Evolutionary conservation across 2,329 filamentous ascomycete species (phyloP).

Genomic region (Sporothrix sp.): DNA sequence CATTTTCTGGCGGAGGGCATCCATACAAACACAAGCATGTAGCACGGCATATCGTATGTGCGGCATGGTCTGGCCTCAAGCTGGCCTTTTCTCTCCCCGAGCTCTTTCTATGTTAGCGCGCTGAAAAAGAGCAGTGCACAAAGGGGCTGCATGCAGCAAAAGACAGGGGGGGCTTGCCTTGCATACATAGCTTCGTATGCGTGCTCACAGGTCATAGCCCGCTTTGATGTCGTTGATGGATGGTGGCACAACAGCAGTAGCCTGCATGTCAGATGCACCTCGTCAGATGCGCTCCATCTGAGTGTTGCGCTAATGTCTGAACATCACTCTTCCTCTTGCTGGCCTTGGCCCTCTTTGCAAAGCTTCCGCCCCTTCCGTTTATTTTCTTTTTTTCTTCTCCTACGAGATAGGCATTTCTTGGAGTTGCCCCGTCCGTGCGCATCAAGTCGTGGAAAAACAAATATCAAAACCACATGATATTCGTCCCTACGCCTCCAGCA

Average conservation of each 20-base stretch:
- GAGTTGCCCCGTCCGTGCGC: too few relatives aligned
- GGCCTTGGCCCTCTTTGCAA: neutral
- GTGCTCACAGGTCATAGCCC: neutral
- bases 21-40: too few relatives aligned
- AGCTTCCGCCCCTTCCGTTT: neutral
- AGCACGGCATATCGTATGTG: too few relatives aligned
- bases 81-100: neutral
- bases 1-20: neutral
- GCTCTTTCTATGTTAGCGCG: neutral
- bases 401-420: too few relatives aligned
- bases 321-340: neutral
- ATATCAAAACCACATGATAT: neutral
- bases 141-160: neutral
- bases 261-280: slow-evolving; percentile 2
- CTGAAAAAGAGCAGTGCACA: neutral
- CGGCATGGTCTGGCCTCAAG: too few relatives aligned
- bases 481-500: neutral
- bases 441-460: too few relatives aligned
- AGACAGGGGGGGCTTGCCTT: neutral
- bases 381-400: neutral
- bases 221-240: neutral
- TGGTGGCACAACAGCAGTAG: slow-evolving; percentile 4
- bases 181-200: neutral
- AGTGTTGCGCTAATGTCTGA: too few relatives aligned
- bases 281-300: slow-evolving; percentile 1